Conservation (phyloP, 2,329 filamentous ascomycete species). For the Colletotrichum coccodes region DNA sequence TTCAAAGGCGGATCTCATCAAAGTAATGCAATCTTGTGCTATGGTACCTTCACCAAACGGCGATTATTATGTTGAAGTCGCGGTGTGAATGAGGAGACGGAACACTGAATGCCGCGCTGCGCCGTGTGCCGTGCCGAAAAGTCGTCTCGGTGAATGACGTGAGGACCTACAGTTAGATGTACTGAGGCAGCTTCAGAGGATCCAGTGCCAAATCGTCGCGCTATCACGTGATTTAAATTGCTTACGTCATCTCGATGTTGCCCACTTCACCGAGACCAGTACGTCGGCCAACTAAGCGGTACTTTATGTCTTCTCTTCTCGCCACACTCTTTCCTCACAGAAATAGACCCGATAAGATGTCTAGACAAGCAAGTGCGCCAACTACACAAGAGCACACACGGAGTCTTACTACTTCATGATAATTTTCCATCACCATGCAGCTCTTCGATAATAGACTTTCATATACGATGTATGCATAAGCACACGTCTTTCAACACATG, state of each 20-base stretch:
- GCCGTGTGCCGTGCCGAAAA: constrained; percentile 7
- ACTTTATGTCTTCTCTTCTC: background rate
- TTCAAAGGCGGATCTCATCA: background rate
- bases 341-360: too few relatives aligned
- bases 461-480: too few relatives aligned
- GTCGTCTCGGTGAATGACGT: constrained; percentile 10
- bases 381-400: background rate
- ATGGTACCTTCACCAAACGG: background rate
- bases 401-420: background rate
- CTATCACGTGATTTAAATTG: constrained; percentile 13
- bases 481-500: background rate
- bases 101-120: background rate
- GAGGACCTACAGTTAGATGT: background rate
- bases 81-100: background rate
- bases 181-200: background rate
- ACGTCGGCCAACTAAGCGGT: background rate
- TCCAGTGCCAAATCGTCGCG: constrained; percentile 23
- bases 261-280: background rate
- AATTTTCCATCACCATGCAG: background rate
- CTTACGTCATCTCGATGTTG: background rate
- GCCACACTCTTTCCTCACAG: background rate
- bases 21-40: background rate
- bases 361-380: background rate
- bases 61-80: background rate
- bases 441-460: background rate